Conservation (phyloP, 2,329 filamentous ascomycete genomes). For the Chaetoscypha palmicola region DNA sequence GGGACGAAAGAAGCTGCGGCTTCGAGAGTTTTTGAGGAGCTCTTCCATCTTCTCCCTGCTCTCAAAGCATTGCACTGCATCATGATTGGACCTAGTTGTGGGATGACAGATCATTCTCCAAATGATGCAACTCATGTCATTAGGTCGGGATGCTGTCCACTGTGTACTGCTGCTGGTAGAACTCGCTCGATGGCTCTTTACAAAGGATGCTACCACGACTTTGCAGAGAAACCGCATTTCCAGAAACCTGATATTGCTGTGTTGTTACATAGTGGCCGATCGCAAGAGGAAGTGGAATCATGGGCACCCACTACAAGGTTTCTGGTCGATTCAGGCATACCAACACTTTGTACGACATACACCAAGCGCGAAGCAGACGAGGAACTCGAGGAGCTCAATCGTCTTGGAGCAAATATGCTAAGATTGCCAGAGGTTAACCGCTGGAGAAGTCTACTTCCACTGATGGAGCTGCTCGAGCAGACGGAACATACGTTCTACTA, state of each 20-base stretch:
- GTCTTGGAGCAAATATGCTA: neutral
- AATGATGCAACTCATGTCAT: neutral
- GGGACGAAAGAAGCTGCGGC: neutral
- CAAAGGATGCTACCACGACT: neutral
- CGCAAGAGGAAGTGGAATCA: neutral
- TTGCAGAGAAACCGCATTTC: neutral
- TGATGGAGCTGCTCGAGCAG: neutral
- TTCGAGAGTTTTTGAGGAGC: neutral
- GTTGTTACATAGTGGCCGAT: neutral
- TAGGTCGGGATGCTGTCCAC: neutral
- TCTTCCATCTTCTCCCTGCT: neutral
- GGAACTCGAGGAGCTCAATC: neutral
- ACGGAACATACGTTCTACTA: neutral
- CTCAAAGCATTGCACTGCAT: neutral
- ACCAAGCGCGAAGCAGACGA: neutral
- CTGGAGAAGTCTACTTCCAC: neutral
- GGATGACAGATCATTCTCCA: too few relatives aligned
- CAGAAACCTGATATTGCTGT: neutral
- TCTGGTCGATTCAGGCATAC: neutral
- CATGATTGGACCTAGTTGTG: neutral
- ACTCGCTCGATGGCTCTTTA: neutral
- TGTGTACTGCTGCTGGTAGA: neutral
- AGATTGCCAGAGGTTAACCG: neutral
- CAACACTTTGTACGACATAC: constrained; percentile 1
- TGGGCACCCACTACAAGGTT: neutral